Percentiles rank a stretch among this genome's conserved stretches.
Conservation (phyloP, 352 stramenopile species). For the Pythium oligandrum region DNA sequence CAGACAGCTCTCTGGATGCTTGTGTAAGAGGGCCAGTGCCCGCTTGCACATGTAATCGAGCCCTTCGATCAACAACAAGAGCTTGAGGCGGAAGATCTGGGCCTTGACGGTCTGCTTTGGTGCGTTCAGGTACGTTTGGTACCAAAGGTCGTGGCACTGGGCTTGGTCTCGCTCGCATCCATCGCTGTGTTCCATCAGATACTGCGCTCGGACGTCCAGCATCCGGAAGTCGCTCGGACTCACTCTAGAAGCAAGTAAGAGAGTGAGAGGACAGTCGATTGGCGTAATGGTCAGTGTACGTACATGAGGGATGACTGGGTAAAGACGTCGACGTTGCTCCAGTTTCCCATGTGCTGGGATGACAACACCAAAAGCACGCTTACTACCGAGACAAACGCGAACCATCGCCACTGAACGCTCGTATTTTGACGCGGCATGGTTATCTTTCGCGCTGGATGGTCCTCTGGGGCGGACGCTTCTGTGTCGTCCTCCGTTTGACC, state of each 20-base stretch:
- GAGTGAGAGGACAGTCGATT: background rate
- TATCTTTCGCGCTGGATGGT: no score
- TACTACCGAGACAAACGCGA: background rate
- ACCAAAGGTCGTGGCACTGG: slow-evolving; percentile 8
- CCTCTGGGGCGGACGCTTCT: no score
- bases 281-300: background rate
- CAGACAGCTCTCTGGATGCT: slow-evolving; percentile 9
- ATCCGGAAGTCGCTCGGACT: slow-evolving; percentile 31
- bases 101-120: slow-evolving; percentile 18
- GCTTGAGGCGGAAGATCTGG: slow-evolving; percentile 15
- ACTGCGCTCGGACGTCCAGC: slow-evolving; percentile 11
- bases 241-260: slow-evolving; percentile 3
- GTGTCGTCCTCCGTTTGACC: no score
- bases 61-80: slow-evolving; percentile 9
- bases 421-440: no score
- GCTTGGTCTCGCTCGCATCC: slow-evolving; percentile 1
- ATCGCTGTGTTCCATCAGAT: background rate
- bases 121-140: slow-evolving; percentile 13
- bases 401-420: no score
- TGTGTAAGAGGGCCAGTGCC: slow-evolving; percentile 7
- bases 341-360: slow-evolving; percentile 14
- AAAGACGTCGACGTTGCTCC: slow-evolving; percentile 17
- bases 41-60: slow-evolving; percentile 12
- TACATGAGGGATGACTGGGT: slow-evolving; percentile 7
- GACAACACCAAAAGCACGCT: slow-evolving; percentile 5